Base-by-base conservation (phyloP, 2,329 filamentous ascomycete genomes). In the Ascocoryne sarcoides region DNA sequence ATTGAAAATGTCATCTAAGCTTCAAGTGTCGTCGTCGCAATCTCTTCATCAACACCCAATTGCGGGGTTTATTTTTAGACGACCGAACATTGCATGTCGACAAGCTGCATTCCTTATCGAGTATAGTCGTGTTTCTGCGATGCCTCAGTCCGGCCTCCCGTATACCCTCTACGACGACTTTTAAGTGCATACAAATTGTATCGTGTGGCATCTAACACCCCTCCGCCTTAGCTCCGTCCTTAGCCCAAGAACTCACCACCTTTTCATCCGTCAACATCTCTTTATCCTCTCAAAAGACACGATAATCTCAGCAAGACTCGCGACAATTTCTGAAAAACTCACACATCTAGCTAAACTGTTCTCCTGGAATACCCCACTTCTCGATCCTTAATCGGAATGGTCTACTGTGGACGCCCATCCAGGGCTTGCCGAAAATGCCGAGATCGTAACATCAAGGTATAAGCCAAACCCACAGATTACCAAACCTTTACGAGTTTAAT, bases 391-490 rank as follows among this genome's bases (percentile, higher is more conserved):
- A 23, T 4, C 33, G 26, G 4, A 10, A 48, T 48, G 46, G 46
- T 48, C 9, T 48, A 48, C 34, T 48, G 43, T 26, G 43, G 46
- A 8, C 41, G 37, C 15, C 46, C 46, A 4, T 42, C 46, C 5
- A 44, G 37, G 32, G 33, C 37, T 10, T 48, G 46, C 23, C 20
- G 37, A 20, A 34, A 43, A 33, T 48, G 46, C 37, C 32, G 46
- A 18, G 39, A 40, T 8, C 23, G 46, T 10, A 42, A 48, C 23
- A 45, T 46, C 28, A 46, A 46, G 36, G 43, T 42, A 35, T 21
- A 15, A 23, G n/a, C 3, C 28, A 12, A 10, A 31, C 12, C n/a
- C 32, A 19, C 17, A 26, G 15, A 26, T 32, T 30, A 15, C 18
- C 12, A 10, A 33, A 10, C n/a, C 19, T 37, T 23, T 32, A 30